Evolutionary conservation across 768 basidiomycete species (phyloP).

Genomic region (Rickenella mellea): DNA sequence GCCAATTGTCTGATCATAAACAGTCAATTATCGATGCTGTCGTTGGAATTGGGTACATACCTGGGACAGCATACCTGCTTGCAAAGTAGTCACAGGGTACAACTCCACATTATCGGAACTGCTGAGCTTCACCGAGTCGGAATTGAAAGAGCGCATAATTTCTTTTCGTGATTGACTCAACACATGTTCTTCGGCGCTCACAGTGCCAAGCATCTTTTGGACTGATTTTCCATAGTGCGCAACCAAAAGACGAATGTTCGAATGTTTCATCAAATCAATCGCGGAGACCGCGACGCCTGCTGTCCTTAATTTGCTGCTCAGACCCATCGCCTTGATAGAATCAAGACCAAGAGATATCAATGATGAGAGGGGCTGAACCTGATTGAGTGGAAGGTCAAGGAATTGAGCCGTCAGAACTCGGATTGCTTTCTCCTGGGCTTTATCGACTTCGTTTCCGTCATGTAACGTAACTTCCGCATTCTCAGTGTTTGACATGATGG

Average conservation of each 20-base stretch:
- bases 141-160: neutral
- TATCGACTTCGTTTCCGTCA: neutral
- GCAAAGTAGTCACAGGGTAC: conserved; percentile 33
- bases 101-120: conserved; percentile 22
- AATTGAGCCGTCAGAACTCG: neutral
- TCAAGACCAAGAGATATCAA: conserved; percentile 38
- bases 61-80: conserved; percentile 42
- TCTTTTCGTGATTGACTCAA: conserved; percentile 7
- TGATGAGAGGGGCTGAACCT: conserved; percentile 18
- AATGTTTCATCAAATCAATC: conserved; percentile 25
- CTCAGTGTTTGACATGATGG: too few species aligned
- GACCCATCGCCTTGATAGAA: conserved; percentile 36
- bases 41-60: conserved; percentile 13
- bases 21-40: neutral
- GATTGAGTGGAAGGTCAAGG: neutral
- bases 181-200: conserved; percentile 4
- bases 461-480: too few species aligned
- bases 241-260: conserved; percentile 1
- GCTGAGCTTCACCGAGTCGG: conserved; percentile 11
- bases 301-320: conserved; percentile 25
- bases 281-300: conserved; percentile 25
- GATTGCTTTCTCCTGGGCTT: neutral
- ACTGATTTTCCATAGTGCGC: neutral
- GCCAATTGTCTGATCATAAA: conserved; percentile 15
- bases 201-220: neutral